Conservation (phyloP, 2,329 filamentous ascomycete species). For the Xylaria sp. region DNA sequence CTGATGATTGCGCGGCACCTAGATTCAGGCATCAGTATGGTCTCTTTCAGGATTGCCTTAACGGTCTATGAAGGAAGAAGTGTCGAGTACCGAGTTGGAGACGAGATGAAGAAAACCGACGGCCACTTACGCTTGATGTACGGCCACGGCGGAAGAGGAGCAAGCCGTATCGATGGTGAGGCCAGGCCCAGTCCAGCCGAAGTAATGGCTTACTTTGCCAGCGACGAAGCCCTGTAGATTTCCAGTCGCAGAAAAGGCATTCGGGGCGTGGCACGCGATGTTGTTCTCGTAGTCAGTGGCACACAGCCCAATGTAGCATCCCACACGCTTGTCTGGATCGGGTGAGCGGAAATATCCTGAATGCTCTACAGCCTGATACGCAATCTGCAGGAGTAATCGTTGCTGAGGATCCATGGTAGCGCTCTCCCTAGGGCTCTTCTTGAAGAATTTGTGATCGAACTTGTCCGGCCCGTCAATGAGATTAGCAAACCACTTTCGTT, state of each 20-base stretch:
- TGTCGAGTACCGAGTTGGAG: too few relatives aligned
- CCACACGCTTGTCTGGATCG: conserved; percentile 44
- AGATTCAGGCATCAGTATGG: neutral
- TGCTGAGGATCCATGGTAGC: conserved; percentile 39
- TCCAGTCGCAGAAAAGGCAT: conserved; percentile 51
- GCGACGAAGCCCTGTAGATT: conserved; percentile 41
- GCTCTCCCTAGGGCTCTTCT: conserved; percentile 39
- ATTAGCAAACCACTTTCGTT: conserved; percentile 45
- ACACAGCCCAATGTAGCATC: conserved; percentile 54
- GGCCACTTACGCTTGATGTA: conserved; percentile 49
- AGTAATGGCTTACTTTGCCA: conserved; percentile 48
- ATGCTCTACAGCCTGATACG: conserved; percentile 47
- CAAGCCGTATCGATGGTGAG: conserved; percentile 50
- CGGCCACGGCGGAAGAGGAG: conserved; percentile 49
- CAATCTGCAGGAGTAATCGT: conserved; percentile 36
- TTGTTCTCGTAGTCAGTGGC: conserved; percentile 57
- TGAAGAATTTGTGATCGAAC: conserved; percentile 48
- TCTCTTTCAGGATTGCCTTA: neutral
- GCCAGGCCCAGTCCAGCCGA: conserved; percentile 48
- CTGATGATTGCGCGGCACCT: conserved; percentile 43
- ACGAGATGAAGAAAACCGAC: neutral
- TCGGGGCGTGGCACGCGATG: conserved; percentile 51
- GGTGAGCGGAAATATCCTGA: conserved; percentile 43
- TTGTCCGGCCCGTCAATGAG: conserved; percentile 42
- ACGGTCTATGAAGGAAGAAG: neutral